Conservation (phyloP, 202 grass and related monocot genomes). For the Cymbopogon flexuosus region DNA sequence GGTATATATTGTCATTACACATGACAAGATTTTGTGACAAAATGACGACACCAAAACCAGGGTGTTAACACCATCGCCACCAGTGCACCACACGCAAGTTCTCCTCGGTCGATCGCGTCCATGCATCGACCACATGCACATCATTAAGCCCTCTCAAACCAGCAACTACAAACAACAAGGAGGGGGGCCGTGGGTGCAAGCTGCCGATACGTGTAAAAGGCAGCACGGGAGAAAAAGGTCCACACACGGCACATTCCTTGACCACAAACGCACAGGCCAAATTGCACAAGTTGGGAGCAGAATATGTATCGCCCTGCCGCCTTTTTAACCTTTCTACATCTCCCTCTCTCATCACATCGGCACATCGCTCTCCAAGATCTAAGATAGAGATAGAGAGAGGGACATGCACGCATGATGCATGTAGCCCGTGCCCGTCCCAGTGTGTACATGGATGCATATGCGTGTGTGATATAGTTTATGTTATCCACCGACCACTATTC, state of each 20-base stretch:
- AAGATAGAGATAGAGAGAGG: background rate
- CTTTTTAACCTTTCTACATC: background rate
- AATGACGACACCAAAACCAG: too few species aligned
- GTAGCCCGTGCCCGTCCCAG: background rate
- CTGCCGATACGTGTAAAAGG: slow-evolving; percentile 27
- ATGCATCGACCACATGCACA: too few species aligned
- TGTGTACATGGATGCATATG: background rate
- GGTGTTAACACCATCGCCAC: background rate
- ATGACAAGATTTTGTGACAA: too few species aligned
- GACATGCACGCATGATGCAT: background rate
- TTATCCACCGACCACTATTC: slow-evolving; percentile 26
- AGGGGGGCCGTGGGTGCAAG: background rate
- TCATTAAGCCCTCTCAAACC: too few species aligned
- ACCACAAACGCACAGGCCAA: background rate
- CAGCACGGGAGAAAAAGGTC: background rate
- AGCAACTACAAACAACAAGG: too few species aligned
- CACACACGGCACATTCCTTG: background rate
- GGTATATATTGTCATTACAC: too few species aligned
- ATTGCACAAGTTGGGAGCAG: slow-evolving; percentile 33
- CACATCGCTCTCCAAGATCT: background rate
- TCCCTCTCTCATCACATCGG: too few species aligned
- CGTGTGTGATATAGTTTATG: slow-evolving; percentile 11
- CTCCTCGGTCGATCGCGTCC: too few species aligned
- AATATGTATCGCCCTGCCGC: background rate
- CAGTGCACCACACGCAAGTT: too few species aligned